Evolutionary conservation across 2,329 filamentous ascomycete genomes (phyloP), one percentile per base, ranked within the genome.

Genomic region (Colletotrichum orbiculare): DNA sequence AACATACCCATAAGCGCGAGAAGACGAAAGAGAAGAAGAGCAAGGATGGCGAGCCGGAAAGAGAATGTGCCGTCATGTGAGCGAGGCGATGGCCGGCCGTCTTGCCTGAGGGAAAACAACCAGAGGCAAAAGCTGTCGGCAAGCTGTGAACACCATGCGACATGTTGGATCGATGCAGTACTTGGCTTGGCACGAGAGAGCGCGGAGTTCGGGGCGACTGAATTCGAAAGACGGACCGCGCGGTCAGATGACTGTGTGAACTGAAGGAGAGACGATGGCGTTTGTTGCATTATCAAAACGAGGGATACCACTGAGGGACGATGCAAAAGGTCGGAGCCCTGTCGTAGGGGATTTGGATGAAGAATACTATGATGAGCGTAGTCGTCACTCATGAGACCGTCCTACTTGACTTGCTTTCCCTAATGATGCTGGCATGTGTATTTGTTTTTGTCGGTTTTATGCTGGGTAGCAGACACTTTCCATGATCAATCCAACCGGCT

Each of bases 11-110:
- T 59, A 78, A 74, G 62, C 70, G 76, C 46, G 69, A 72, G 50
- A 80, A 78, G 63, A 76, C 77, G 6, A 82, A 79, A 68, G 73
- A 74, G 15, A 77, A 78, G 45, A 75, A 71, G 66, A 73, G 73
- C 17, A 82, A 81, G 63, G 60, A 67, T 47, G 69, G 66, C 33
- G 68, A 69, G 42, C 77, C 79, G 2, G 83, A 85, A 63, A 76
- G 83, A 67, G 82, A 85, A 70, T 85, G 83, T 70, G 72, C 69
- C 9, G 74, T 85, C 55, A 85, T 85, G 83, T 85, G 25, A 43
- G 43, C 15, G 38, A 35, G 41, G 12, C 25, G 25, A 25, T 25
- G 25, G 25, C 25, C 25, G 25, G 25, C 25, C 25, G 25, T 5
- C 25, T 25, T 25, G 25, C 25, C 4, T 25, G 25, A 25, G 4